Conservation (phyloP, 352 stramenopile genomes). For the Pythium monospermum region DNA sequence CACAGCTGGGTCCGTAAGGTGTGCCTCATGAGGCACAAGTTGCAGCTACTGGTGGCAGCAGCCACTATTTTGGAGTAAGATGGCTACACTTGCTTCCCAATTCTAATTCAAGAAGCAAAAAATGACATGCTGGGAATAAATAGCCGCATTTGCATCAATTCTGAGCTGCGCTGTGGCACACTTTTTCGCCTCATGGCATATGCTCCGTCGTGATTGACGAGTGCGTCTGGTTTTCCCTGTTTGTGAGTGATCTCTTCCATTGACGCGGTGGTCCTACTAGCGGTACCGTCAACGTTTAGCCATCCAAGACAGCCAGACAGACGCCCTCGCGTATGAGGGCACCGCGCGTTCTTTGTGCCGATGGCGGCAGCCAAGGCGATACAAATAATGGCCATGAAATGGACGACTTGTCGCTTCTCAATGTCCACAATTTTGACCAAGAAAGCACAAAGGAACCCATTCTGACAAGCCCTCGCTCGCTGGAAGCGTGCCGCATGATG, state of each 20-base stretch:
- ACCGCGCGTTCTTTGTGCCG: not conserved
- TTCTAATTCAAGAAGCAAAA: conserved; percentile 2
- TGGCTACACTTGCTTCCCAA: conserved; percentile 10
- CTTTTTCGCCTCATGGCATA: too few relatives aligned
- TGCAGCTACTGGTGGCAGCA: conserved; percentile 6
- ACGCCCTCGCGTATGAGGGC: too few relatives aligned
- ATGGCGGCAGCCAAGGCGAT: not conserved
- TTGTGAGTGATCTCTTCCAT: too few relatives aligned
- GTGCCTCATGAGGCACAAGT: not conserved
- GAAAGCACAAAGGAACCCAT: conserved; percentile 27
- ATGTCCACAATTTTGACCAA: conserved; percentile 69
- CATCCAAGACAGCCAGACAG: too few relatives aligned
- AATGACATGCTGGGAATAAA: conserved; percentile 13
- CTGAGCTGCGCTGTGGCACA: not conserved
- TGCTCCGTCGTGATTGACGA: too few relatives aligned
- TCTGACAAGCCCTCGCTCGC: conserved; percentile 59
- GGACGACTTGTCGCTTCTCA: conserved; percentile 23
- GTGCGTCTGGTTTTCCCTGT: too few relatives aligned
- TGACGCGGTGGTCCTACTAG: too few relatives aligned
- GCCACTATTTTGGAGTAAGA: not conserved
- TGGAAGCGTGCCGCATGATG: conserved; percentile 71
- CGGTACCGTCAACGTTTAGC: too few relatives aligned
- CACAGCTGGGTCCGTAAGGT: too few relatives aligned
- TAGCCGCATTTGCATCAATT: not conserved
- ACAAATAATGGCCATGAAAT: conserved; percentile 25